phyloP scores from a whole-genome alignment of 1,139 yeast species.

The Wickerhamomyces sp. region DNA sequence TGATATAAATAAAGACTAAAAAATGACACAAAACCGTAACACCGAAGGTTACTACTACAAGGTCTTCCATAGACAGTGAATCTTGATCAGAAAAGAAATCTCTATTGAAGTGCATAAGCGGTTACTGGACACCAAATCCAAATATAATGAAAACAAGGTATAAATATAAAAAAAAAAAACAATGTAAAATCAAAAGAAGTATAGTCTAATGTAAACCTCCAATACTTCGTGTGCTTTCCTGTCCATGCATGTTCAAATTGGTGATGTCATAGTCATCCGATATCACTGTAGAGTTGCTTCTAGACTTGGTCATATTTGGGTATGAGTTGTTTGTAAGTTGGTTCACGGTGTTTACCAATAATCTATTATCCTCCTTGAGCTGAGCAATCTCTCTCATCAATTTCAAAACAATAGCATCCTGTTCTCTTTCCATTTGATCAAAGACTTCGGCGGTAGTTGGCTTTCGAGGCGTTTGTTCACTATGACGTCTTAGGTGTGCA shows the following conservation, averaged over 20 bases:
- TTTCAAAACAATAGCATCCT: constrained; percentile 59
- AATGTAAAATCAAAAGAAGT: no score
- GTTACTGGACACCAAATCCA: no score
- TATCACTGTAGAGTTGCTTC: not conserved
- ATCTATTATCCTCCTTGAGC: constrained; percentile 47
- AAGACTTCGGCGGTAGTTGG: constrained; percentile 42
- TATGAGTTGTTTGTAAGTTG: constrained; percentile 8
- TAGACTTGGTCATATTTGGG: not conserved
- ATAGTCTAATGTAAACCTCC: no score
- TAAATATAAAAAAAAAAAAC: no score
- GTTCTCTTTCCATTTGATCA: constrained; percentile 64
- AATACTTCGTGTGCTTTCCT: no score
- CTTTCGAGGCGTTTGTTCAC: constrained; percentile 16
- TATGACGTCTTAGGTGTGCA: constrained; percentile 20
- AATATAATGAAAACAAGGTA: no score
- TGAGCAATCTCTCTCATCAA: constrained; percentile 50
- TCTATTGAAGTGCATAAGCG: no score
- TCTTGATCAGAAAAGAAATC: no score
- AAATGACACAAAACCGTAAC: no score
- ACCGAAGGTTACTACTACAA: no score
- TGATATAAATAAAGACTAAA: no score
- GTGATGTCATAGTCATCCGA: not conserved
- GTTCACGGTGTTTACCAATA: constrained; percentile 18
- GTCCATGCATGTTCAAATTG: not conserved
- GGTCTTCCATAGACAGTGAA: no score